These are phyloP conservation scores for Alliaria petiolata DNA, from an alignment of 345 rosid species.

Conservation along the genomic window DNA sequence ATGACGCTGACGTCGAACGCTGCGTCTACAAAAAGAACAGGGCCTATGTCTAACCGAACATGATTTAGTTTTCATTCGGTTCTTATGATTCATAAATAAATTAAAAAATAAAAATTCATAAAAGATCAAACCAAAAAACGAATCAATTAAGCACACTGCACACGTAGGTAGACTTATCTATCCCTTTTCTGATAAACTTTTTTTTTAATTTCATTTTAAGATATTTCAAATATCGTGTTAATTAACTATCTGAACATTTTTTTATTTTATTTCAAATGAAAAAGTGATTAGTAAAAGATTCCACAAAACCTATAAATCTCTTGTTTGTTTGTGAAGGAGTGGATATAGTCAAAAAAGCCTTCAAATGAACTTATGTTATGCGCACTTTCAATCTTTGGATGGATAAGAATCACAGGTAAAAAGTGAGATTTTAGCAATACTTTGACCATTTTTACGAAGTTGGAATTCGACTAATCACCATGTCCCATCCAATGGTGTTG, in stretches of 20 bases:
- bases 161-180: background rate
- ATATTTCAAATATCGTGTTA: background rate
- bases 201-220: background rate
- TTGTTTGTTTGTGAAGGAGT: slow-evolving; percentile 23
- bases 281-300: background rate
- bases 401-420: slow-evolving; percentile 31
- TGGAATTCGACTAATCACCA: slow-evolving; percentile 23
- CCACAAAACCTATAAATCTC: slow-evolving; percentile 6
- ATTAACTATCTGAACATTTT: background rate
- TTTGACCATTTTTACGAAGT: slow-evolving; percentile 25
- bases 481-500: slow-evolving; percentile 23
- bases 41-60: no score
- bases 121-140: background rate
- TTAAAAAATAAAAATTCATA: background rate
- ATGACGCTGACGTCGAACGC: no score
- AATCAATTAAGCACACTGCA: background rate
- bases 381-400: slow-evolving; percentile 32
- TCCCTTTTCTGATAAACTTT: background rate
- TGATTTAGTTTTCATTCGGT: no score
- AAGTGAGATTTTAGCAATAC: slow-evolving; percentile 20
- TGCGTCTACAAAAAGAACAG: no score
- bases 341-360: slow-evolving; percentile 32
- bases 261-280: background rate
- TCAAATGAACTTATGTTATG: slow-evolving; percentile 25
- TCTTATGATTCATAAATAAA: background rate